Conservation (phyloP, 768 basidiomycete genomes). For the Hygrophoropsis aurantiaca region DNA sequence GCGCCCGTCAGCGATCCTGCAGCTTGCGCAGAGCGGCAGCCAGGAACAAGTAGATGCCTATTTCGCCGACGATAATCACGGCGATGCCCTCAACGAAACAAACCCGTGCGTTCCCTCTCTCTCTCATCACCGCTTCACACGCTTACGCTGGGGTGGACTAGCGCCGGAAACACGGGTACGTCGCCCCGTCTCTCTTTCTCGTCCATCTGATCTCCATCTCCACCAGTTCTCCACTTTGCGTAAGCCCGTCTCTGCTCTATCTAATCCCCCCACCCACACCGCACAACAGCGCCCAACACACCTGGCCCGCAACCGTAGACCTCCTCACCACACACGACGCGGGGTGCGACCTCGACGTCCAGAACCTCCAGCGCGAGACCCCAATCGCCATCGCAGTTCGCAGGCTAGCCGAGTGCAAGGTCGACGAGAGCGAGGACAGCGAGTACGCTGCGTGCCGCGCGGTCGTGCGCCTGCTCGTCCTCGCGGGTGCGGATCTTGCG, state of each 20-base stretch:
- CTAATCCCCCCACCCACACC: neutral
- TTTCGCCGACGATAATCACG: no score
- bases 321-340: slow-evolving; percentile 18
- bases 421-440: slow-evolving; percentile 8
- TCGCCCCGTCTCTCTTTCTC: neutral
- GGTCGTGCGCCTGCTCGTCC: no score
- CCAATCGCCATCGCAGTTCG: slow-evolving; percentile 29
- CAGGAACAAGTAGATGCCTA: no score
- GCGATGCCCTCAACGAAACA: no score
- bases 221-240: slow-evolving; percentile 31
- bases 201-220: neutral
- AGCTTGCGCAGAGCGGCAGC: no score
- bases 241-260: slow-evolving; percentile 11
- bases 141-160: no score
- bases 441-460: no score
- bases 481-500: no score
- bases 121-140: no score
- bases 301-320: slow-evolving; percentile 17
- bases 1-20: no score
- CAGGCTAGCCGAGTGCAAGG: no score
- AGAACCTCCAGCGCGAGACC: slow-evolving; percentile 24
- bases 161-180: slow-evolving; percentile 31
- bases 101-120: no score
- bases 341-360: slow-evolving; percentile 28
- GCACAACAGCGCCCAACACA: slow-evolving; percentile 14